Evolutionary conservation across 2,329 filamentous ascomycete species (phyloP).

Genomic region (Epichloe aotearoae): DNA sequence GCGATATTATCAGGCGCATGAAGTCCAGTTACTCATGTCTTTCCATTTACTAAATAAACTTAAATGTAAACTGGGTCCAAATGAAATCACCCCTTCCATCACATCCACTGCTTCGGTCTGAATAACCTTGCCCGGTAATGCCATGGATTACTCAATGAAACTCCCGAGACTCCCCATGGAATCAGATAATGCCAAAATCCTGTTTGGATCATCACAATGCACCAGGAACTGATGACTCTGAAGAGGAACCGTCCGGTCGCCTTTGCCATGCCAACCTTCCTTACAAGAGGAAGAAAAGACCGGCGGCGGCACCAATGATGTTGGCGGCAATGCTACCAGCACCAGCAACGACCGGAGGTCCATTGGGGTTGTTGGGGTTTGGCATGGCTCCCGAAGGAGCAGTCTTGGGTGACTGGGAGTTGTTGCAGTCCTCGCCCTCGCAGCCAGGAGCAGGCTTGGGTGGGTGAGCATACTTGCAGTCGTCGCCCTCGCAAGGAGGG

Average conservation of each 20-base stretch:
- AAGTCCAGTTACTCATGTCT: background rate
- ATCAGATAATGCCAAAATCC: background rate
- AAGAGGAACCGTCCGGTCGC: background rate
- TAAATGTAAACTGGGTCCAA: background rate
- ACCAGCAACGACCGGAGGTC: constrained; percentile 8
- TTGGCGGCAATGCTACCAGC: constrained; percentile 9
- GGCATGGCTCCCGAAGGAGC: background rate
- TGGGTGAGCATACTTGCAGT: background rate
- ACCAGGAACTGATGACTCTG: background rate
- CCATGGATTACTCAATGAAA: background rate
- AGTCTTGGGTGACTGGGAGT: background rate
- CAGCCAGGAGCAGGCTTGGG: background rate
- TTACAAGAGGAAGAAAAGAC: constrained; percentile 13
- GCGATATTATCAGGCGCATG: no score
- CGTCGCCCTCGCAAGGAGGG: background rate
- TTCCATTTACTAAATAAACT: background rate
- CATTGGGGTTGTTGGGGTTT: background rate
- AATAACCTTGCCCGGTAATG: background rate
- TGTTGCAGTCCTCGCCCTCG: background rate
- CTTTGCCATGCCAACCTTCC: background rate
- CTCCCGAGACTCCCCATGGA: background rate
- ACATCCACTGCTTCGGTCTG: background rate
- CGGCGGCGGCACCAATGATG: constrained; percentile 12
- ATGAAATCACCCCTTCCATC: background rate
- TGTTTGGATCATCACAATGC: background rate